Percentiles rank a stretch among this genome's conserved stretches.
phyloP scores from a whole-genome alignment of 306 rosid genomes.

The Lathyrus tuberosus region DNA sequence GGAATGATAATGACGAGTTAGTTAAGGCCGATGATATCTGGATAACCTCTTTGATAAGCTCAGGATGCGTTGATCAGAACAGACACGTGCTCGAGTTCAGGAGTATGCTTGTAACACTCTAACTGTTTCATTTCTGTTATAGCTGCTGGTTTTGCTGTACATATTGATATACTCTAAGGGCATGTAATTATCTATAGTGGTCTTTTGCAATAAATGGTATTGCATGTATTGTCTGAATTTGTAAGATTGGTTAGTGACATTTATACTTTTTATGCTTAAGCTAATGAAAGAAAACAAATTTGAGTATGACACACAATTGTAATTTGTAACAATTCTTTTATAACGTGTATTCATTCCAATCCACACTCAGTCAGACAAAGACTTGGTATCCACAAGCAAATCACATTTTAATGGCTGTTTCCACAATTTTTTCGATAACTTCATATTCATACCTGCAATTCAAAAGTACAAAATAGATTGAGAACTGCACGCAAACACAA shows the following conservation, averaged over 20 bases:
- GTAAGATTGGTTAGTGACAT: too few species aligned
- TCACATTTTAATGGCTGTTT: background rate
- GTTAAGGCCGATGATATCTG: slow-evolving; percentile 82
- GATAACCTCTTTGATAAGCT: slow-evolving; percentile 73
- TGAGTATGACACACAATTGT: too few species aligned
- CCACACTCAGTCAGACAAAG: too few species aligned
- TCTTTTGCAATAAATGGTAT: too few species aligned
- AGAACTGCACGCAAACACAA: too few species aligned
- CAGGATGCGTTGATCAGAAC: slow-evolving; percentile 67
- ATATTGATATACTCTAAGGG: slow-evolving; percentile 12
- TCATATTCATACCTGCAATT: slow-evolving; percentile 35
- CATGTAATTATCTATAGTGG: slow-evolving; percentile 6
- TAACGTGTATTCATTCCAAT: too few species aligned
- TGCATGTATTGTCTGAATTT: background rate
- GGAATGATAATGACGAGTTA: slow-evolving; percentile 90
- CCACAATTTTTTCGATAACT: slow-evolving; percentile 16
- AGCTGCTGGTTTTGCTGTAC: slow-evolving; percentile 27
- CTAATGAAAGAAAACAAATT: too few species aligned
- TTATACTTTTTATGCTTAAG: too few species aligned
- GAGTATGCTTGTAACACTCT: slow-evolving; percentile 55
- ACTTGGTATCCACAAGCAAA: too few species aligned
- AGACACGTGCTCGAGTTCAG: slow-evolving; percentile 48
- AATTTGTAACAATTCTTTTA: too few species aligned
- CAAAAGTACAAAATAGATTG: too few species aligned
- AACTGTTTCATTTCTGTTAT: slow-evolving; percentile 3